Percentiles rank a stretch among this genome's conserved stretches.
These are phyloP conservation scores for Metschnikowia peoriensis DNA, from an alignment of 805 yeast genomes.

Conservation along the genomic window DNA sequence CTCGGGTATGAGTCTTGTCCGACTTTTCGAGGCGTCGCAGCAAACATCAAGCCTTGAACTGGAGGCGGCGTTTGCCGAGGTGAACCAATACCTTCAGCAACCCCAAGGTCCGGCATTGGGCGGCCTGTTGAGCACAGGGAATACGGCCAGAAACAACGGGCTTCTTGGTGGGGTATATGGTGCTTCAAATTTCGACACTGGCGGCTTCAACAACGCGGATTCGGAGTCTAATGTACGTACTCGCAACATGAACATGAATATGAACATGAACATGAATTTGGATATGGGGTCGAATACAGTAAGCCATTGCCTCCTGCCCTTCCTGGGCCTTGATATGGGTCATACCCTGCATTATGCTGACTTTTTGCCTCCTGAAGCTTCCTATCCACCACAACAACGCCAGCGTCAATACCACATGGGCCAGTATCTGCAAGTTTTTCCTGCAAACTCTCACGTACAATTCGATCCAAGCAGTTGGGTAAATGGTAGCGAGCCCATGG, in stretches of 20 bases:
- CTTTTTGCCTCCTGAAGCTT: conserved; percentile 26
- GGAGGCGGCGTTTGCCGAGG: conserved; percentile 4
- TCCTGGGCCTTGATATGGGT: conserved; percentile 12
- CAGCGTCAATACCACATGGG: conserved; percentile 21
- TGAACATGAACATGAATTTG: neutral
- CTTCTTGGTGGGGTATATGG: too few species aligned
- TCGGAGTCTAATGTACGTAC: neutral
- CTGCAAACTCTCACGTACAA: neutral
- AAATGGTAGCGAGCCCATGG: neutral
- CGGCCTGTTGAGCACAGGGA: neutral
- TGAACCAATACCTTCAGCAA: conserved; percentile 11
- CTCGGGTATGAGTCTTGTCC: conserved; percentile 5
- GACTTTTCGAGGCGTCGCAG: conserved; percentile 6
- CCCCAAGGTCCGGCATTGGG: neutral
- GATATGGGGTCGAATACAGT: neutral
- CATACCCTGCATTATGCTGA: conserved; percentile 30
- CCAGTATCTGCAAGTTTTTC: conserved; percentile 5
- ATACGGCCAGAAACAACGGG: neutral
- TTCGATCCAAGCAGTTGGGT: neutral
- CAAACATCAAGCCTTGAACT: neutral
- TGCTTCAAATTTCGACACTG: neutral
- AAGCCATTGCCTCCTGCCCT: conserved; percentile 6
- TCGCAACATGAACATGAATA: neutral
- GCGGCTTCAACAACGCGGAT: neutral
- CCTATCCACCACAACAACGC: conserved; percentile 38